Base-by-base conservation (phyloP, 768 basidiomycete genomes). In the Tephrocybe sp. region DNA sequence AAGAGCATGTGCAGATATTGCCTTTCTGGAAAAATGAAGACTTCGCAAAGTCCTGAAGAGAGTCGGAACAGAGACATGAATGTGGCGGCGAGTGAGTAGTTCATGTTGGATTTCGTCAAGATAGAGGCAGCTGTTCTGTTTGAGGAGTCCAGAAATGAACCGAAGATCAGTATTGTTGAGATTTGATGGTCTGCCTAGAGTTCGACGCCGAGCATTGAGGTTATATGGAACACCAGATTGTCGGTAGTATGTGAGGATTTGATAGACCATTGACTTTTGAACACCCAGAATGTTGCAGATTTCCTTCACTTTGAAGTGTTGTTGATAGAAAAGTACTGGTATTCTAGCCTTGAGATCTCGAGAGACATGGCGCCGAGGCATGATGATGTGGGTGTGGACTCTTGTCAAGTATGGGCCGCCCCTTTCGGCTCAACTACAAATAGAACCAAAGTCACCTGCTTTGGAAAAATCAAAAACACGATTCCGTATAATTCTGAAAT, bases 201-300 rank as follows among this genome's bases (percentile, higher is more conserved):
- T 13, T 44, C 27, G 7, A 12, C 25, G 29, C 19, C 27, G 18
- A 31, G 25, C 18, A 24, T n/a, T n/a, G n/a, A n/a, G n/a, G n/a
- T 33, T 40, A 16, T 30, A 21, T 3, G 38, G 9, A n/a, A 40
- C 23, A 39, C 47, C 37, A 30, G 22, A 40, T 9, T 38, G 4
- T 7, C 16, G 3, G 22, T 40, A 8, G 9, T 30, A 18, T 3
- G 19, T 18, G 10, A 51, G 34, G n/a, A 33, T 39, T 29, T 51
- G 33, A 24, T 51, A 51, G 1, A 41, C 22, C 3, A 51, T 38
- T 12, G 49, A 48, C 40, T 59, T 59, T 29, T 61, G 49, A 34
- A 62, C 49, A 15, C 57, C 50, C n/a, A 60, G 50, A 18, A 61
- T 25, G 11, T 40, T 15, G 34, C 58, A 61, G 15, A 61, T 61